Evolutionary conservation across 2,329 filamentous ascomycete genomes (phyloP), one percentile per base, ranked within the genome.

Genomic region (Coleophoma cylindrospora): DNA sequence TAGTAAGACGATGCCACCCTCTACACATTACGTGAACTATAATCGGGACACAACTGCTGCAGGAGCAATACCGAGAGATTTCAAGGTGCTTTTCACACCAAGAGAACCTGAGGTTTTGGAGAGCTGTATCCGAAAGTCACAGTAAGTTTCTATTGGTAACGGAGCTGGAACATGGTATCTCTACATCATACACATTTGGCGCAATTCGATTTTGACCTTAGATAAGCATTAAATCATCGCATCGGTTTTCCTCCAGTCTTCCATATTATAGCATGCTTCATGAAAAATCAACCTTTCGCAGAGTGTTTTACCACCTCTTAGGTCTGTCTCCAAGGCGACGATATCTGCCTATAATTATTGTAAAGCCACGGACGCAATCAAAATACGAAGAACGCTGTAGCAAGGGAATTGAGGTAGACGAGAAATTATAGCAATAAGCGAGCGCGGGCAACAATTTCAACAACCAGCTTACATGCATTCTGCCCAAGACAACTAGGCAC

Each of bases 181-280:
- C 7, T 27, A 27, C 7, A 27, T 41, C 17, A 14, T 6, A 41
- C 12, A n/a, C 21, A 17, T 17, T 10, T 21, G 11, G 37, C 19
- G 9, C 3, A n/a, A 15, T 40, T 40, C 37, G 17, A 8, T 38
- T 38, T 8, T 13, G 11, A 12, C 12, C 14, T 38, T 17, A 8
- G 13, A 14, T 22, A 7, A 34, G 27, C 15, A 59, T 19, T 22
- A 47, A 32, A 47, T 37, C 19, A 48, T 48, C 38, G 37, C 11
- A 61, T 54, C 7, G 64, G 50, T 27, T 52, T 53, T 3, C 67
- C 64, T 6, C 64, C 60, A 36, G 57, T 49, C 58, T 77, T 79
- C 68, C 74, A 80, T 9, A 80, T 65, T 45, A 58, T 68, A 1
- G 68, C 77, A 57, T 81, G 77, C 59, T 81, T 81, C 76, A 81